These are phyloP conservation scores for Prunus kanzakura DNA, from an alignment of 306 rosid genomes.

Conservation along the genomic window DNA sequence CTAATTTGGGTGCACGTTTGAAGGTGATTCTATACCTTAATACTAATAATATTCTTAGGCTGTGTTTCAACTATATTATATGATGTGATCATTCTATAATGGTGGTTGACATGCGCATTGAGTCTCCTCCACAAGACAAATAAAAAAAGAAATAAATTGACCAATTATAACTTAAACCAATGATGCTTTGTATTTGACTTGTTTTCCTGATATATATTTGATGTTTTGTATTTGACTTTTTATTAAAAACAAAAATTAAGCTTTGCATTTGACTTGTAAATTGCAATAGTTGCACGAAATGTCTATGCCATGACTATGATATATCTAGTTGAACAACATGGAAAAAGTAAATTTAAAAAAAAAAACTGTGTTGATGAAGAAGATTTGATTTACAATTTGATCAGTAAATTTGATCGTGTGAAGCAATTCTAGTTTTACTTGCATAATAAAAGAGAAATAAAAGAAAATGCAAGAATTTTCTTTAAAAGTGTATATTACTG, in stretches of 20 bases:
- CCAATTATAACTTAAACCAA: no score
- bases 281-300: neutral
- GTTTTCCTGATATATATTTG: neutral
- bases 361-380: no score
- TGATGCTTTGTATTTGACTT: neutral
- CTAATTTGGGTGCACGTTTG: constrained; percentile 34
- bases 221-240: neutral
- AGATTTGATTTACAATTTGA: no score
- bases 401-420: no score
- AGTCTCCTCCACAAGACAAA: neutral
- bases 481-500: no score
- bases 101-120: no score
- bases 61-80: no score
- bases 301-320: neutral
- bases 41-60: neutral
- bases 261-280: neutral
- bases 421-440: no score
- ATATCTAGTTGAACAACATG: neutral
- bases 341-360: neutral
- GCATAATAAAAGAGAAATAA: no score
- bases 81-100: no score
- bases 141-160: neutral
- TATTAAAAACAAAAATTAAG: neutral
- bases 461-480: no score
- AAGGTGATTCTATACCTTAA: neutral